Base-by-base conservation (phyloP, 371 early-diverging fungal genomes). In the Umbelopsis sp. region DNA sequence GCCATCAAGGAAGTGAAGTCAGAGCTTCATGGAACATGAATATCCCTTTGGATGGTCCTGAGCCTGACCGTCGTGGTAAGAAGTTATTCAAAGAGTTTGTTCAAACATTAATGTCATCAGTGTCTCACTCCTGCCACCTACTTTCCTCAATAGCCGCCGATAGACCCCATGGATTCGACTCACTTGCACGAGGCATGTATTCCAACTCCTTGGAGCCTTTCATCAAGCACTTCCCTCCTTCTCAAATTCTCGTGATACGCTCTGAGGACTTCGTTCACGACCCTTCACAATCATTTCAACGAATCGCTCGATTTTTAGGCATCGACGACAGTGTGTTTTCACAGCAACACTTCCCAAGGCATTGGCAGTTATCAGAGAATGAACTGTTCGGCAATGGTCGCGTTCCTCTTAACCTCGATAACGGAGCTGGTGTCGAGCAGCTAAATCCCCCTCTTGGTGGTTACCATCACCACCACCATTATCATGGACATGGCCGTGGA, bases 131-230 rank as follows among this genome's bases (percentile, higher is more conserved):
- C 35, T 11, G 7, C 29, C 11, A 7, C 22, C 22, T 22, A 22
- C 1, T 14, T 32, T 57, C 4, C 10, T 16, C 9, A 25, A 32
- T 16, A 57, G 57, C 38, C 57, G 35, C 29, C 14, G 69, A 75
- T 37, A 66, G 68, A 12, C 68, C 70, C 16, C 73, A 73, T 22
- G 66, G 64, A 25, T 74, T 75, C 41, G 79, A 81, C 48, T 70
- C 70, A 7, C 72, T 81, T 9, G 77, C 79, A 5, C 74, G 77
- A 50, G 79, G 79, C 65, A 79, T 81, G 76, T 79, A 79, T 63
- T 77, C 74, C 44, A 75, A 75, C 22, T 70, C 77, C 3, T 45
- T 81, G 11, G 35, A 76, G 11, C 79, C 82, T 1, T 79, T 79
- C 65, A 57, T 77, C 18, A 68, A 75, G 8, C 72, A 77, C 5